Conservation (phyloP, 495 filamentous ascomycete species). For the Podospora comata region DNA sequence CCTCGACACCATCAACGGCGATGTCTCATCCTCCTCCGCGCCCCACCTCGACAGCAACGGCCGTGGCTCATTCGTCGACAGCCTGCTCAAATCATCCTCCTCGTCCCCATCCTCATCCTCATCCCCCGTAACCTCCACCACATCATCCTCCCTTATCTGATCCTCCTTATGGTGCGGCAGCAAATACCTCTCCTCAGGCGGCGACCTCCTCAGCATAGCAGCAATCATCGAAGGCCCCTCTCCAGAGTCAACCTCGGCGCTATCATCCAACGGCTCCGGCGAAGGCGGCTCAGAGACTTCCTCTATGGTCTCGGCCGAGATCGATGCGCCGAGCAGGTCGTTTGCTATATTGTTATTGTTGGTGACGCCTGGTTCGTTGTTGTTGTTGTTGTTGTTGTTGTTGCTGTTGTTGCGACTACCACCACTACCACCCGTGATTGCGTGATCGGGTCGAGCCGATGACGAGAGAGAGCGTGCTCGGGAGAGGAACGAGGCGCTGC, state of each 20-base stretch:
- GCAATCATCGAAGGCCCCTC: constrained; percentile 59
- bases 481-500: constrained; percentile 40
- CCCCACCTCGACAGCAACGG: constrained; percentile 12
- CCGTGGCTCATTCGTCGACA: constrained; percentile 6
- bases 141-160: constrained; percentile 22
- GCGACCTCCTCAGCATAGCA: constrained; percentile 59
- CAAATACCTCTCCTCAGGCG: constrained; percentile 31
- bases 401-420: too few species aligned
- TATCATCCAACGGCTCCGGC: constrained; percentile 38
- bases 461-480: constrained; percentile 36
- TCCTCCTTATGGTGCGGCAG: constrained; percentile 10
- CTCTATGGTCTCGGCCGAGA: constrained; percentile 46
- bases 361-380: background rate
- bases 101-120: constrained; percentile 15
- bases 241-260: constrained; percentile 23
- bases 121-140: constrained; percentile 17
- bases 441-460: constrained; percentile 18
- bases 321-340: constrained; percentile 19
- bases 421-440: constrained; percentile 18
- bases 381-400: too few species aligned
- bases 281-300: constrained; percentile 62
- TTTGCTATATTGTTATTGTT: constrained; percentile 12
- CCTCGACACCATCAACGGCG: constrained; percentile 36
- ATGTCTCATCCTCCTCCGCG: constrained; percentile 32
- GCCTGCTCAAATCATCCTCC: constrained; percentile 12